Evolutionary conservation across 257 asterid species (phyloP).

Genomic region (Ballota nigra): DNA sequence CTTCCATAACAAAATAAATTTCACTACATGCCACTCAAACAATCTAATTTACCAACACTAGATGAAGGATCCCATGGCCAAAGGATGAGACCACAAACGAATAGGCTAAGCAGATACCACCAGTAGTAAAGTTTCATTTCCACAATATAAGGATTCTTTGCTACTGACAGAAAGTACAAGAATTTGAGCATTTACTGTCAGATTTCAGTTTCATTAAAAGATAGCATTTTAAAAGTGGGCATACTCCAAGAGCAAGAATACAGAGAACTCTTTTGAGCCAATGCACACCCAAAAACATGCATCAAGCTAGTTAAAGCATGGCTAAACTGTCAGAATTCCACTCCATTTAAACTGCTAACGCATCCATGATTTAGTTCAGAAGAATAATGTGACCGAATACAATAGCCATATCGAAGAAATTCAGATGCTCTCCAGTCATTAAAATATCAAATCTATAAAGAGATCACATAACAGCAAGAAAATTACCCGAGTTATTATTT

Average conservation of each 20-base stretch:
- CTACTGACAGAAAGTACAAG: not conserved
- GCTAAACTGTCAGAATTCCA: not conserved
- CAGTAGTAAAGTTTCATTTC: not conserved
- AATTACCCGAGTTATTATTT: not conserved
- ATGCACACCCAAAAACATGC: not conserved
- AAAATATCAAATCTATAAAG: not conserved
- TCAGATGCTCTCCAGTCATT: not conserved
- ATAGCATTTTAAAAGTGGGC: not conserved
- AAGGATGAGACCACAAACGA: constrained; percentile 8
- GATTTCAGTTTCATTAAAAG: constrained; percentile 9
- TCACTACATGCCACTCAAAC: not conserved
- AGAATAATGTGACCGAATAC: not conserved
- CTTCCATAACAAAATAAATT: not conserved
- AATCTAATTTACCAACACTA: not conserved
- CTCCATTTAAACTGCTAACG: not conserved
- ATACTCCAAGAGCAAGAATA: not conserved
- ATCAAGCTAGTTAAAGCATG: not conserved
- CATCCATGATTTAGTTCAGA: not conserved
- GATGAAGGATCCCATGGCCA: not conserved
- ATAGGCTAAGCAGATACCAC: constrained; percentile 8
- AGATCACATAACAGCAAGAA: not conserved
- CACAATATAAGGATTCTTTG: constrained; percentile 9
- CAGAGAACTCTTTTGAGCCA: not conserved
- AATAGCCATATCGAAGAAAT: not conserved
- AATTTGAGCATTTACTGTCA: not conserved